Base-by-base conservation (phyloP, 345 rosid genomes). In the Salix koriyanagi region DNA sequence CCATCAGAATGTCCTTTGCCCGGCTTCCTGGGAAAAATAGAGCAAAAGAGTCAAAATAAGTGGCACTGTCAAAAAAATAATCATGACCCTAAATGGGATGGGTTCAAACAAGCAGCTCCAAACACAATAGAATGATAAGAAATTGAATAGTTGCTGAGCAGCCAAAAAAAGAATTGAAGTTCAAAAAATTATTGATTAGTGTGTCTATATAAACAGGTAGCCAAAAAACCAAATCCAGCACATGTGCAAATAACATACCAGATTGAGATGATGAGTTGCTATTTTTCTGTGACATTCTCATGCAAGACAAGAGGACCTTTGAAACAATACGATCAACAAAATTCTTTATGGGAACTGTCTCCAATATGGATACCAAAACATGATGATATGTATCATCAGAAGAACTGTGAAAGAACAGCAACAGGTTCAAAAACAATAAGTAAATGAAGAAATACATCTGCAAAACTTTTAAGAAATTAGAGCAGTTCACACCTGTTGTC, bases 1-100 rank as follows among this genome's bases (percentile, higher is more conserved):
- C 88, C 80, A 84, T 81, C 80, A 96, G 81, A 76, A 87, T 84
- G 65, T 86, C 84, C 86, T 90, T 90, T 44, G 87, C 92, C 97
- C 96, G 87, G 79, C 82, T 84, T 76, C 96, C 99, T 95, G 74
- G 28, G n/a, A 68, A 71, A 80, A 77, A 79, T 65, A 58, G 61
- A 69, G 60, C 23, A 65, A 61, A 30, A 71, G 13, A 21, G 54
- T 34, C 58, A 21, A 13, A 19, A 52, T 19, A 7, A 58, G 41
- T 18, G 5, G 52, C 52, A 46, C 18, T 46, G 18, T 46, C 18
- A 46, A 46, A 12, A 46, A 46, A 46, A 46, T 46, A 46, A 14
- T 14, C 52, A 46, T 46, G 6, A 46, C 18, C 50, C 18, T 46
- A 46, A 12, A 46, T 12, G 18, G 50, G 50, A 14, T 46, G 50